Evolutionary conservation across 2,329 filamentous ascomycete genomes (phyloP).

Genomic region (Exophiala dermatitidis): DNA sequence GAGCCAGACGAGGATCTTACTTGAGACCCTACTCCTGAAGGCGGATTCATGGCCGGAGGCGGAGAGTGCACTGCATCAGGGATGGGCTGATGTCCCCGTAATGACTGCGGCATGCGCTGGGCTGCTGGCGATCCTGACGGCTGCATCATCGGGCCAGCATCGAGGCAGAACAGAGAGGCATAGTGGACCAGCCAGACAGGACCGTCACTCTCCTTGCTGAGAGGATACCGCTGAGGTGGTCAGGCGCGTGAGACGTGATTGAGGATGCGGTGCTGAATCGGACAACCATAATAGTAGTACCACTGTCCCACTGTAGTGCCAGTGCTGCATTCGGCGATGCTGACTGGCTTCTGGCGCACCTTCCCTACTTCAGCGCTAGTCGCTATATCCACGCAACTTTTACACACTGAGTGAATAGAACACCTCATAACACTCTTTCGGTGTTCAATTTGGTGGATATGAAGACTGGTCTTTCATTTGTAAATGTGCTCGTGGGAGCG

Average conservation of each 20-base stretch:
- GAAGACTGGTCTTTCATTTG: no score
- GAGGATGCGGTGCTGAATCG: not conserved
- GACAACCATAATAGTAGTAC: no score
- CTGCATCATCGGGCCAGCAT: slow-evolving; percentile 10
- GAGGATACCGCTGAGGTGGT: not conserved
- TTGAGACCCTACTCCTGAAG: slow-evolving; percentile 11
- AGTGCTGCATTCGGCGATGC: no score
- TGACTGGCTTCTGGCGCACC: no score
- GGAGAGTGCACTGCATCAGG: slow-evolving; percentile 12
- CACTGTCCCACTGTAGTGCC: no score
- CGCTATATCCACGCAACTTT: no score
- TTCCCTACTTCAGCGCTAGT: no score
- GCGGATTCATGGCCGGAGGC: slow-evolving; percentile 10
- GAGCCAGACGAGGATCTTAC: slow-evolving; percentile 18
- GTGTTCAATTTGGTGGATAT: no score
- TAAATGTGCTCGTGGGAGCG: no score
- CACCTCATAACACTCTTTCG: no score
- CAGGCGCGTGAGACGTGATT: not conserved
- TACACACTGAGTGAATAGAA: no score
- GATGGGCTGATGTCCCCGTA: slow-evolving; percentile 14
- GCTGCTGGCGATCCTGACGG: slow-evolving; percentile 1
- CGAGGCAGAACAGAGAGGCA: slow-evolving; percentile 3
- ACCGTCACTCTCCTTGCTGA: not conserved
- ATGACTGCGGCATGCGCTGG: slow-evolving; percentile 15
- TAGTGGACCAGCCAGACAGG: not conserved